Conservation (phyloP, 306 rosid species). For the Macrotyloma uniflorum region DNA sequence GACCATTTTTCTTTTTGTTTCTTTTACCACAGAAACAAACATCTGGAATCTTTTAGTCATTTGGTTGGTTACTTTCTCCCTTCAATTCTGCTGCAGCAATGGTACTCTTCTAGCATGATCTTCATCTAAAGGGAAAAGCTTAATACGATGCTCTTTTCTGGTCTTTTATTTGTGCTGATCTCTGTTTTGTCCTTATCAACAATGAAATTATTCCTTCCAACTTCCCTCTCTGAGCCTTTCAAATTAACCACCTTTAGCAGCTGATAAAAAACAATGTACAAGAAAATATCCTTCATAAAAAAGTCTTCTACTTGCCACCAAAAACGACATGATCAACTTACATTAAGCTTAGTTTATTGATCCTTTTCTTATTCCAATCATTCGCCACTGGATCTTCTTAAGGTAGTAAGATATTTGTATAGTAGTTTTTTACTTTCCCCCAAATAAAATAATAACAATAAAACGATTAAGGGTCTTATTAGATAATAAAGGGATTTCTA, state of each 20-base stretch:
- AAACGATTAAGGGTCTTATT: not conserved
- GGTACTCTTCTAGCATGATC: slow-evolving; percentile 32
- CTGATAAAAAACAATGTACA: not conserved
- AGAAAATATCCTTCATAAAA: not conserved
- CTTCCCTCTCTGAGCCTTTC: slow-evolving; percentile 28
- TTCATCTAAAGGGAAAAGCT: slow-evolving; percentile 31
- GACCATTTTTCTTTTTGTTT: slow-evolving; percentile 43
- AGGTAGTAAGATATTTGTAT: not conserved
- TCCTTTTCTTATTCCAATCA: not conserved
- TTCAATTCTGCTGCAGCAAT: slow-evolving; percentile 12
- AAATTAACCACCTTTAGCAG: slow-evolving; percentile 1
- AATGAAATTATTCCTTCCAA: slow-evolving; percentile 34
- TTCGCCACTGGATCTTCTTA: not conserved
- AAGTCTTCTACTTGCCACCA: not conserved
- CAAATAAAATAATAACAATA: not conserved
- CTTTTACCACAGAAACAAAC: slow-evolving; percentile 45
- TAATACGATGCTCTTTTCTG: slow-evolving; percentile 38
- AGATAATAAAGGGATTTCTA: no score
- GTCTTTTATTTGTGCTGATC: slow-evolving; percentile 6
- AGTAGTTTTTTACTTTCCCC: not conserved
- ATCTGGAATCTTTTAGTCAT: slow-evolving; percentile 52
- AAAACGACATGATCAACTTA: not conserved
- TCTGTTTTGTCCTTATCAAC: slow-evolving; percentile 29
- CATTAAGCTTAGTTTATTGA: not conserved
- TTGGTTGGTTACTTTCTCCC: slow-evolving; percentile 20